Base-by-base conservation (phyloP, 208 protist species). In the Endotrypanum monterogeii region DNA sequence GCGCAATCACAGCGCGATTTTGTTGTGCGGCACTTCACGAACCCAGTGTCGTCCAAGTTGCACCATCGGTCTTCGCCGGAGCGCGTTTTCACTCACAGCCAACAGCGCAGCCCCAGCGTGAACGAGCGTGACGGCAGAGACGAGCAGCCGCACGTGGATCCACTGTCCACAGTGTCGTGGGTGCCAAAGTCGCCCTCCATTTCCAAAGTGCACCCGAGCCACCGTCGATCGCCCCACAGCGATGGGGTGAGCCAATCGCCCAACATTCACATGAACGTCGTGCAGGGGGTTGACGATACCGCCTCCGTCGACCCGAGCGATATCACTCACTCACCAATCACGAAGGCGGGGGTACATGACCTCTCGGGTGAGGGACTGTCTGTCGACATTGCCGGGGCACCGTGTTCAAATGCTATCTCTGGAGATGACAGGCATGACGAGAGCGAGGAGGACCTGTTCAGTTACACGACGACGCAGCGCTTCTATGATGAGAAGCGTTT, bases 401-500 rank as follows among this genome's bases (percentile, higher is more conserved):
- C 66, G 46, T 28, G 44, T 30, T 23, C 28, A 20, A 58, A 52
- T 11, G 67, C 66, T 48, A n/a, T 63, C 65, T 25, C 51, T 48
- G 54, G 73, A 41, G 37, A 67, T 32, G 44, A 41, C n/a, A 51
- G 55, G n/a, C n/a, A 48, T n/a, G 73, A 82, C 0, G 74, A 84
- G 28, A 67, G 73, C 7, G 83, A 87, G n/a, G 58, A 71, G 12
- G 83, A 89, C 52, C 63, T 76, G 55, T 78, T 90, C 48, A 88
- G 78, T 78, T 92, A 83, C 85, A 94, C 89, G 30, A 92, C 74
- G 44, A 94, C 87, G 54, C 89, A 94, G 78, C 82, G 83, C 70
- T 94, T 88, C 76, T 74, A 90, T 77, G 89, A 94, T 48, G 89
- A 94, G 70, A 78, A 71, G 67, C 79, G 78, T 18, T 88, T 88